Base-by-base conservation (phyloP, 2,329 filamentous ascomycete species). In the Plenodomus lindquistii region DNA sequence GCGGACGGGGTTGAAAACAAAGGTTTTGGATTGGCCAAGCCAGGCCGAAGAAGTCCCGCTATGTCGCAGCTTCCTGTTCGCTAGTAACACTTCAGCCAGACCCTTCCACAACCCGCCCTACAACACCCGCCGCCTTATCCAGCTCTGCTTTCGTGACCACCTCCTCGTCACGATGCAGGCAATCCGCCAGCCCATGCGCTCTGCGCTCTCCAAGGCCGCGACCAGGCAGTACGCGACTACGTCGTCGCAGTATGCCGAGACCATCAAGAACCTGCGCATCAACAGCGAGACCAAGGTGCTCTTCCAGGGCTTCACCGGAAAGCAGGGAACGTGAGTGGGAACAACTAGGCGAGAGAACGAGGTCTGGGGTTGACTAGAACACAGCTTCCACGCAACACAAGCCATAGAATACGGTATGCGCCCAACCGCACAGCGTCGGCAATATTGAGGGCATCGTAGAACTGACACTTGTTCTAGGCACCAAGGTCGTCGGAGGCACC, bases 271-370 rank as follows among this genome's bases (percentile, higher is more conserved):
- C 82, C 85, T 97, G 70, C 88, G 91, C 78, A 92, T 97, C 81
- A 96, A 91, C 77, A 73, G 81, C 74, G 87, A 97, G 63, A 99
- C 94, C 67, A 95, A 94, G 81, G 91, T 99, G 63, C 81, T 97
- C 69, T 97, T 85, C 81, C 94, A 99, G 80, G 94, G 94, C 63
- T 97, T 97, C 77, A 97, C 93, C 48, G 93, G 93, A 74, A 94
- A 90, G 82, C 91, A 96, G 83, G 91, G 91, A 87, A 93, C 88
- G 73, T 75, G 60, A 71, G 73, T 75, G 46, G 27, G 24, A 9
- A 48, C 6, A 42, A 19, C 5, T 18, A 9, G 16, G 31, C 34
- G 27, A 16, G 37, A 41, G n/a, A 36, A n/a, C 24, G 15, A 35
- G 7, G 37, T 37, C 5, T 11, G 38, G 31, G 9, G 55, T 56